Base-by-base conservation (phyloP, 2,329 filamentous ascomycete genomes). In the Pseudopyrenochaeta lycopersici region DNA sequence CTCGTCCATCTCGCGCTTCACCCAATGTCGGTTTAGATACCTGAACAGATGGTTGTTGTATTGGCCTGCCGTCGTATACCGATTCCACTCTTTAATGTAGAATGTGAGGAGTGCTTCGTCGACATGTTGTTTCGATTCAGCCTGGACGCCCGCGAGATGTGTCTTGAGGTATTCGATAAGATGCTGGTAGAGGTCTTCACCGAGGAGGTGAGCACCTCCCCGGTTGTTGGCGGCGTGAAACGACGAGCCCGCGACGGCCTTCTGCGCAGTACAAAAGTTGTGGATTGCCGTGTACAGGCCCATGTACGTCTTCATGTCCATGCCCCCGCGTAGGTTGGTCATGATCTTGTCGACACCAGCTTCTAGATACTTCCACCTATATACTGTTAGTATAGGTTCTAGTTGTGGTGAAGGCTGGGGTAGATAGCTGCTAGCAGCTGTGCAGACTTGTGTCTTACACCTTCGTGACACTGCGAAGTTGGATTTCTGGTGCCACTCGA, bases 231-330 rank as follows among this genome's bases (percentile, higher is more conserved):
- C 76, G 72, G 74, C 68, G 67, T 77, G 73, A 61, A 71, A 77
- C 20, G 72, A 74, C 12, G 77, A 78, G 46, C 85, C 82, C n/a
- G 86, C 85, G 39, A 93, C 88, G 1, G 92, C 92, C 76, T 98
- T 98, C 77, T 98, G 95, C 20, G 95, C 97, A 51, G 95, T 99
- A 77, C 95, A 99, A 78, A 99, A 99, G 81, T 99, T 97, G 80
- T 99, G 95, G 44, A 99, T 95, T 56, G 93, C 92, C 47, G 94
- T 97, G 79, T 98, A 98, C 56, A 97, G 88, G 51, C 91, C 92
- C 94, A 98, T 97, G 79, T 98, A 98, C 83, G 91, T 94, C 67
- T 90, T 87, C 88, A 98, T 92, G 71, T 97, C 93, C 78, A 99
- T 90, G 56, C 95, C 95, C 63, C 92, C 90, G 70, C 94, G 90